Evolutionary conservation across 2,329 filamentous ascomycete species (phyloP), one percentile per base, ranked within the genome.

Genomic region (Ramularia endophylla): DNA sequence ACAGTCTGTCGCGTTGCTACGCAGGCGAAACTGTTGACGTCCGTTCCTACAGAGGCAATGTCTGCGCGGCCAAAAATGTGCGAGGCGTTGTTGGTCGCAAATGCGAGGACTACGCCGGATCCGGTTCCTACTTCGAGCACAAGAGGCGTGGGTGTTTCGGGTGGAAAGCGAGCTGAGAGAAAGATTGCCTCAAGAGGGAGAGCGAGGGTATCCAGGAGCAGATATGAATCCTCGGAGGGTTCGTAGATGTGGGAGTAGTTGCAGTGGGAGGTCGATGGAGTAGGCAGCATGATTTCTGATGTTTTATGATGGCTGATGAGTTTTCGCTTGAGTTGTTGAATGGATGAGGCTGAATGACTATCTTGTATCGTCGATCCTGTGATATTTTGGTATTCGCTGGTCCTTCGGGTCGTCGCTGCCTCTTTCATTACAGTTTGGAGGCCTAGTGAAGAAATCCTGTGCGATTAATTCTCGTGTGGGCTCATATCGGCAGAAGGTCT

Each of bases 171-270:
- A 4, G 65, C 43, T 13, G 71, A 70, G 15, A 95, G 77, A 63
- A 87, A 95, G 17, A 68, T 53, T 3, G 72, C 77, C 65, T 95
- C 87, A 2, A 75, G 62, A 0, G 71, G 44, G 2, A 81, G 83
- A 0, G 89, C 90, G 32, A 98, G 75, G 0, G 89, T 94, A 67
- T 98, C 90, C 20, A 98, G 78, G 36, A 98, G 77, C 32, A 98
- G 78, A 61, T 87, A 98, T 4, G 89, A 95, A 69, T 98, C 92
- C 66, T 98, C 92, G 8, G 90, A 84, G 27, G 92, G 92, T 61
- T 95, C 89, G 67, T 98, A 98, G 54, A 97, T 82, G 41, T 83
- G 80, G 63, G 86, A 78, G 66, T 89, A 94, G 40, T 83, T 78
- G 45, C 97, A 86, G 68, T 98, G 92, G 16, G 85, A 85, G 2